phyloP scores from a whole-genome alignment of 495 filamentous ascomycete genomes.

The Penicillium cataractarum region DNA sequence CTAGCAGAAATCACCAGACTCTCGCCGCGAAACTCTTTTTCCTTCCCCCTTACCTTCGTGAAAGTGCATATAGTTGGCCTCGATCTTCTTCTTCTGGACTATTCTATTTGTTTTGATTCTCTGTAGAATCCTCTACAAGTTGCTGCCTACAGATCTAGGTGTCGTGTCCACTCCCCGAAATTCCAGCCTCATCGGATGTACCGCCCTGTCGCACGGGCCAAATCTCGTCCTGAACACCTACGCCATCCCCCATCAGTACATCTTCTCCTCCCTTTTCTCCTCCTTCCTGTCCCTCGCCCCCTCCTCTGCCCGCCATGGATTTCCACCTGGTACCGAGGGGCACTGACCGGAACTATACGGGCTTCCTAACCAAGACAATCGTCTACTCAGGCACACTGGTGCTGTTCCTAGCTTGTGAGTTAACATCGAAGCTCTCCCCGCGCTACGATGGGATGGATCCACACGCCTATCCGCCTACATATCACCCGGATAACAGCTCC shows the following conservation, averaged over 20 bases:
- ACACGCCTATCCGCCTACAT: neutral
- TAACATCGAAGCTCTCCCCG: constrained; percentile 3
- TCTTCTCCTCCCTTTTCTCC: neutral
- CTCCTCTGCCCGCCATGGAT: constrained; percentile 35
- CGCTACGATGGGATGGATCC: constrained; percentile 6
- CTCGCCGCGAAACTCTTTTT: neutral
- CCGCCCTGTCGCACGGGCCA: constrained; percentile 21
- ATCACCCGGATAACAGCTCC: neutral
- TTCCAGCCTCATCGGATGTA: constrained; percentile 8
- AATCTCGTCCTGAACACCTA: constrained; percentile 12
- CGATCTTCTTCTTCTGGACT: neutral
- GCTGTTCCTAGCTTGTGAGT: constrained; percentile 64
- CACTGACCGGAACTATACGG: constrained; percentile 50
- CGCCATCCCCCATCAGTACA: constrained; percentile 10
- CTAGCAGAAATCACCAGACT: neutral
- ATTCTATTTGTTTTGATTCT: neutral
- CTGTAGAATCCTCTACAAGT: neutral
- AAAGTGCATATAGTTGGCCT: neutral
- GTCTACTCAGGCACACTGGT: constrained; percentile 63
- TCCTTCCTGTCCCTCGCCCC: neutral
- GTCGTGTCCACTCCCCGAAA: neutral
- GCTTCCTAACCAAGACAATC: constrained; percentile 52
- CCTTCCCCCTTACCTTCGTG: neutral
- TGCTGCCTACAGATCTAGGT: constrained; percentile 1
- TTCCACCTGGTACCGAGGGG: constrained; percentile 49